A percentile compares a stretch with the other conserved stretches of the same genome.
Evolutionary conservation across 1,284 basidiomycete genomes (phyloP).

Genomic region (Taiwanofungus camphoratus): DNA sequence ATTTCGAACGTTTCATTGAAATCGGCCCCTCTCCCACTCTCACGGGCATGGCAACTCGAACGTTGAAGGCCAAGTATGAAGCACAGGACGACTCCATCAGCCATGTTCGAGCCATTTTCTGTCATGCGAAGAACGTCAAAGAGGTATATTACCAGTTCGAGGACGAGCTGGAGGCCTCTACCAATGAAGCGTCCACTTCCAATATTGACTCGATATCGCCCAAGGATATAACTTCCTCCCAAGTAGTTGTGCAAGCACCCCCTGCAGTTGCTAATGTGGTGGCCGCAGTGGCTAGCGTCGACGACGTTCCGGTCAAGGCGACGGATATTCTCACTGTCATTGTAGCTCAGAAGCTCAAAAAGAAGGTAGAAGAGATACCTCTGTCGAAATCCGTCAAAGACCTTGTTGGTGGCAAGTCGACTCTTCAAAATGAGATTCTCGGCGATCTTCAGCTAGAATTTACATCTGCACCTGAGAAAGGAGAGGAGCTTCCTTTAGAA

Average conservation of each 20-base stretch:
- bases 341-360: slow-evolving; percentile 98
- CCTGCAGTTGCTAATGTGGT: slow-evolving; percentile 42
- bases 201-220: slow-evolving; percentile 36
- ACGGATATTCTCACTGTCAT: slow-evolving; percentile 85
- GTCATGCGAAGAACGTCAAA: slow-evolving; percentile 92
- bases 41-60: slow-evolving; percentile 93
- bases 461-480: slow-evolving; percentile 91
- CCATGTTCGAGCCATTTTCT: slow-evolving; percentile 79
- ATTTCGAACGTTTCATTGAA: slow-evolving; percentile 93
- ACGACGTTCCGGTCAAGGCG: slow-evolving; percentile 90
- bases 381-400: slow-evolving; percentile 98
- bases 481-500: slow-evolving; percentile 93
- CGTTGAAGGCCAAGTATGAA: slow-evolving; percentile 96
- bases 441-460: slow-evolving; percentile 92
- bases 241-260: slow-evolving; percentile 39
- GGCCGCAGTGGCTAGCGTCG: slow-evolving; percentile 68
- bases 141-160: slow-evolving; percentile 99
- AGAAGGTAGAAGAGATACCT: slow-evolving; percentile 83
- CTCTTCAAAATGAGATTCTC: slow-evolving; percentile 94
- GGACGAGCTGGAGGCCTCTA: slow-evolving; percentile 65
- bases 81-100: slow-evolving; percentile 81
- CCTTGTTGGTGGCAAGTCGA: slow-evolving; percentile 97
- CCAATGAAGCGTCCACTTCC: slow-evolving; percentile 36
- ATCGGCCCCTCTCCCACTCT: slow-evolving; percentile 95
- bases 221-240: slow-evolving; percentile 37